These are phyloP conservation scores for Nephelium lappaceum DNA, from an alignment of 345 rosid species.

Conservation along the genomic window DNA sequence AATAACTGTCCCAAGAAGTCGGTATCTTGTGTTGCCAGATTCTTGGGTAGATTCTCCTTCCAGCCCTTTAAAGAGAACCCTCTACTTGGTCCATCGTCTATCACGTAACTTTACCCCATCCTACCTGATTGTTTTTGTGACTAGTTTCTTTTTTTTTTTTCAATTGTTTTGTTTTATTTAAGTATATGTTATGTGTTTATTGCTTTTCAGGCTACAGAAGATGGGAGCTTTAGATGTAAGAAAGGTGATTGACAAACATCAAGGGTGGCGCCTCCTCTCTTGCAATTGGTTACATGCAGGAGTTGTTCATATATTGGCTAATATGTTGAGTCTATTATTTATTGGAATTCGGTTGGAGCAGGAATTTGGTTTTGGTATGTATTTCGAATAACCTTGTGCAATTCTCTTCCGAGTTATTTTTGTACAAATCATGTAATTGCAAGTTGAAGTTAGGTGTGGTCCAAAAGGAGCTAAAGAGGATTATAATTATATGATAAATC, in stretches of 20 bases:
- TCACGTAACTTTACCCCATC: constrained; percentile 49
- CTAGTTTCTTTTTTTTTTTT: too few species aligned
- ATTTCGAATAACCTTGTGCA: neutral
- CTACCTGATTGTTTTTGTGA: neutral
- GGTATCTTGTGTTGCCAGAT: constrained; percentile 62
- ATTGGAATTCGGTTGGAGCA: constrained; percentile 89
- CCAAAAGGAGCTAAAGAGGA: neutral
- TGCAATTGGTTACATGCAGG: constrained; percentile 96
- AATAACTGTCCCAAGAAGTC: constrained; percentile 85
- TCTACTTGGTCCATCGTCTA: constrained; percentile 90
- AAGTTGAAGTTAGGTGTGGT: too few species aligned
- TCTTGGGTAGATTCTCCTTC: constrained; percentile 87
- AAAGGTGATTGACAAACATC: constrained; percentile 62
- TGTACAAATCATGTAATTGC: too few species aligned
- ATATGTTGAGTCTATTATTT: constrained; percentile 83
- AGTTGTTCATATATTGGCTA: constrained; percentile 78
- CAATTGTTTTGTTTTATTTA: neutral
- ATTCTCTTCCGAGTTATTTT: too few species aligned
- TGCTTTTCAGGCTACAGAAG: constrained; percentile 57
- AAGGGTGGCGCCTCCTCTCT: constrained; percentile 84
- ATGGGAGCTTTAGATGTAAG: constrained; percentile 75
- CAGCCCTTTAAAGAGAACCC: constrained; percentile 90
- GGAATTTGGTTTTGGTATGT: constrained; percentile 90
- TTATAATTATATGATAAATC: neutral
- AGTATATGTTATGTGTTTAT: neutral